Percentiles rank a stretch among this genome's conserved stretches.
phyloP scores from a whole-genome alignment of 805 yeast genomes.

The Kodamaea nitidulidarum region DNA sequence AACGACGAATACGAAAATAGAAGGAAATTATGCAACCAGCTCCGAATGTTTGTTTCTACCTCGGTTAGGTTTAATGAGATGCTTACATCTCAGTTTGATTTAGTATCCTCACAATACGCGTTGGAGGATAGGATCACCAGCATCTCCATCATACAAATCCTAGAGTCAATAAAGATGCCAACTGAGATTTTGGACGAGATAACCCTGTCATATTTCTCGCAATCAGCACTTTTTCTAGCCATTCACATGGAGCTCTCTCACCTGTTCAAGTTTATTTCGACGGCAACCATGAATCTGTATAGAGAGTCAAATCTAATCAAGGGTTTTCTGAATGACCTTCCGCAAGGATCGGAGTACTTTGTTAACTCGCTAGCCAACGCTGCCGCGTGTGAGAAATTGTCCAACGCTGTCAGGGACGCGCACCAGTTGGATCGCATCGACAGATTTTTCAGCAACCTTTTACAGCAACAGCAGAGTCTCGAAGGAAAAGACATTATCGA shows the following conservation, averaged over 20 bases:
- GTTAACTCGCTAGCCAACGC: conserved; percentile 20
- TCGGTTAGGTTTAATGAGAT: conserved; percentile 12
- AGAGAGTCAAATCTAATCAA: conserved; percentile 1
- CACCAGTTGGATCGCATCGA: conserved; percentile 14
- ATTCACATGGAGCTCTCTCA: conserved; percentile 23
- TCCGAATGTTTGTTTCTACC: conserved; percentile 24
- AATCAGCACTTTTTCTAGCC: conserved; percentile 26
- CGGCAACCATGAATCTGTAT: conserved; percentile 9
- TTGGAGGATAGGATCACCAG: conserved; percentile 11
- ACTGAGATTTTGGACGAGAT: conserved; percentile 9
- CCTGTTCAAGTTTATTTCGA: conserved; percentile 28
- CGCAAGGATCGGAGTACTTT: conserved; percentile 19
- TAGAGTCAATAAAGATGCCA: conserved; percentile 15
- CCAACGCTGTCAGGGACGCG: conserved; percentile 8
- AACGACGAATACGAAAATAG: conserved; percentile 18
- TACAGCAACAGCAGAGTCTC: conserved; percentile 10
- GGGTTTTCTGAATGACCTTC: conserved; percentile 25
- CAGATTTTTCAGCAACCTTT: conserved; percentile 15
- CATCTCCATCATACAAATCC: conserved; percentile 14
- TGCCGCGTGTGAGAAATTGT: conserved; percentile 12
- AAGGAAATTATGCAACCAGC: conserved; percentile 15
- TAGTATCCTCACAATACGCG: conserved; percentile 22
- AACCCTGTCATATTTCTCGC: conserved; percentile 22
- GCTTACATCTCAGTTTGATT: conserved; percentile 17
- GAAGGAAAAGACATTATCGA: conserved; percentile 21